Base-by-base conservation (phyloP, 768 basidiomycete genomes). In the Phylloporus arenicola region DNA sequence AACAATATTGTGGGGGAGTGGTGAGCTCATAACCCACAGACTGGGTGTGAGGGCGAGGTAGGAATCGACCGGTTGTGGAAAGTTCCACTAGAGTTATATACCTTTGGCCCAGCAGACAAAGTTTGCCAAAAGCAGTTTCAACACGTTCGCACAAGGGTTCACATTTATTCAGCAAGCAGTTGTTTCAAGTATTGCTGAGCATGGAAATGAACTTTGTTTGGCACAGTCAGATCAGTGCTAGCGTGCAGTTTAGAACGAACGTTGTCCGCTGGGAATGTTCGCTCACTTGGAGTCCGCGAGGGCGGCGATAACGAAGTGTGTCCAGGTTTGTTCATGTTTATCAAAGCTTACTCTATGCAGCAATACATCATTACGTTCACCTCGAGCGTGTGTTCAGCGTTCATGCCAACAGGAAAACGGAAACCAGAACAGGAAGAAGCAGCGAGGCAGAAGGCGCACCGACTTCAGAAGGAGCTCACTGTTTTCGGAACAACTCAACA, bases 391-490 rank as follows among this genome's bases (percentile, higher is more conserved):
- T n/a, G 25, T 29, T 24, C 31, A 10, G 33, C 29, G 25, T 45
- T 13, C n/a, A 45, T 53, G 52, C 34, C 39, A 20, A 45, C 39
- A 38, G 17, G 25, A 38, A 51, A 45, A 31, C 3, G 25, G 30
- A 51, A 45, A 31, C 3, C 22, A 30, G 14, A 17, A 14, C 48
- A 27, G 20, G 41, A 52, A 44, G 51, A 43, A 9, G 29, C 35
- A 25, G 45, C 38, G 24, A 48, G 42, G 12, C 13, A 29, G 11
- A 24, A 24, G 24, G 30, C 22, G 6, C 50, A 43, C 6, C 50
- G 45, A 10, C 6, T 19, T 3, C 45, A 52, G 50, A 54, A 29
- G 41, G 50, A 44, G 27, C 50, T 54, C 2, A 7, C 29, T 30
- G 29, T 10, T 10, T 30, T 30, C 10, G 29, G 29, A 30, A 30